Base-by-base conservation (phyloP, 2,329 filamentous ascomycete species). In the Canariomyces notabilis region DNA sequence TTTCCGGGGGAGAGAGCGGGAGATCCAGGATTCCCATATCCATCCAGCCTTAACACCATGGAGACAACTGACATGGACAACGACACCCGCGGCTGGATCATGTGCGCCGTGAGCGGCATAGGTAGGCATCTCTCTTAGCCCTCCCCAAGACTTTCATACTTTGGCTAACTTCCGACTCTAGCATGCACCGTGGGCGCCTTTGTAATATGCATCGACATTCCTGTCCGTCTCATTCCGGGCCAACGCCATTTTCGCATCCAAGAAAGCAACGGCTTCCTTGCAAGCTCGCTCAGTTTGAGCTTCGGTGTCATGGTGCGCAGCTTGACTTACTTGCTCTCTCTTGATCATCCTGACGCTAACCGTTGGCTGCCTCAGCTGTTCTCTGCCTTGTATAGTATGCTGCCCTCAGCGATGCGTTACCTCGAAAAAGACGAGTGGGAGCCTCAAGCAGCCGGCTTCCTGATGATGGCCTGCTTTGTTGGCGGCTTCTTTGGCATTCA, bases 31-130 rank as follows among this genome's bases (percentile, higher is more conserved):
- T 3, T 31, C 20, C 34, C 18, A 14, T 19, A n/a, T n/a, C n/a
- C 29, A 45, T 12, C 42, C 18, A 39, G 15, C 47, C 2, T 14
- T 18, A 56, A 52, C 56, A 61, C 59, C 62, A 75, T 74, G 69
- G 64, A 64, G 44, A 56, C 54, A 46, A 58, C 56, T 41, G 65
- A 59, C 29, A 61, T 85, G 54, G 76, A 82, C 63, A 93, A 91
- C 71, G 91, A 97, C 71, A 84, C 84, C 53, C 81, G 89, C 54
- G 91, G 93, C 60, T 97, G 91, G 91, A 84, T 97, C 58, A 88
- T 97, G 86, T 83, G 77, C 60, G 74, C 89, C 55, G 88, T 90
- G 66, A 95, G 89, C 61, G 82, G 89, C 44, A 68, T 81, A 52
- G 80, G 80, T 83, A 59, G 48, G 76, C 72, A 48, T 56, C 51